These are phyloP conservation scores for Lenzites betulinus DNA, from an alignment of 768 basidiomycete genomes.

Conservation along the genomic window DNA sequence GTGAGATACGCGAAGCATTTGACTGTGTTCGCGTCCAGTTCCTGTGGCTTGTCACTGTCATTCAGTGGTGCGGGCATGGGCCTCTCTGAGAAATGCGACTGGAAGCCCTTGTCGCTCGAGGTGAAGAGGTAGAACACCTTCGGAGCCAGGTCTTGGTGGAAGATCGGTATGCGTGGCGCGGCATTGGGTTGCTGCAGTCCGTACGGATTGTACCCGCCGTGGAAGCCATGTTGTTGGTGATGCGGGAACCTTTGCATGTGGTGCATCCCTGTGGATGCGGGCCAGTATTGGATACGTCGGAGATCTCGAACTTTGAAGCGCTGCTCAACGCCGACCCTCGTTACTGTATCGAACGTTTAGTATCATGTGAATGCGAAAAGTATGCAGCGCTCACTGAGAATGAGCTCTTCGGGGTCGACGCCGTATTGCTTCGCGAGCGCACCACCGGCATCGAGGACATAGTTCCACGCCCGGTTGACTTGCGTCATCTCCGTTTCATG, in stretches of 20 bases:
- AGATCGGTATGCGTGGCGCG: neutral
- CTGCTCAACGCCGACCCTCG: conserved; percentile 42
- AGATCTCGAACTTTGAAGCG: conserved; percentile 42
- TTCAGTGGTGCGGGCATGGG: conserved; percentile 27
- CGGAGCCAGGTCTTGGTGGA: conserved; percentile 34
- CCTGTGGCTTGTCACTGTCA: conserved; percentile 20
- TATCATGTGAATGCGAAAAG: neutral
- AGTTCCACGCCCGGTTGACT: conserved; percentile 42
- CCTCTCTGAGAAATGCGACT: conserved; percentile 43
- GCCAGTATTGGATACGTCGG: conserved; percentile 13
- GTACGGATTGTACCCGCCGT: neutral
- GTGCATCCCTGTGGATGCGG: neutral
- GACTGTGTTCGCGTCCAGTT: conserved; percentile 14
- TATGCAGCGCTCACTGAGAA: conserved; percentile 39
- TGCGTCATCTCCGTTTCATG: conserved; percentile 34
- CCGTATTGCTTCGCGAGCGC: conserved; percentile 33
- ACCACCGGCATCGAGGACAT: conserved; percentile 37
- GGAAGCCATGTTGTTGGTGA: neutral
- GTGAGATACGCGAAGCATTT: conserved; percentile 34
- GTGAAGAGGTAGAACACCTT: conserved; percentile 47
- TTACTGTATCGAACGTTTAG: conserved; percentile 34
- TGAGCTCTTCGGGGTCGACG: conserved; percentile 44
- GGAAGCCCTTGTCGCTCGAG: conserved; percentile 33
- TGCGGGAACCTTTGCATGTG: neutral
- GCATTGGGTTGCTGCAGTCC: neutral